Evolutionary conservation across 2,329 filamentous ascomycete genomes (phyloP).

Genomic region (Ramularia collo-cygni): DNA sequence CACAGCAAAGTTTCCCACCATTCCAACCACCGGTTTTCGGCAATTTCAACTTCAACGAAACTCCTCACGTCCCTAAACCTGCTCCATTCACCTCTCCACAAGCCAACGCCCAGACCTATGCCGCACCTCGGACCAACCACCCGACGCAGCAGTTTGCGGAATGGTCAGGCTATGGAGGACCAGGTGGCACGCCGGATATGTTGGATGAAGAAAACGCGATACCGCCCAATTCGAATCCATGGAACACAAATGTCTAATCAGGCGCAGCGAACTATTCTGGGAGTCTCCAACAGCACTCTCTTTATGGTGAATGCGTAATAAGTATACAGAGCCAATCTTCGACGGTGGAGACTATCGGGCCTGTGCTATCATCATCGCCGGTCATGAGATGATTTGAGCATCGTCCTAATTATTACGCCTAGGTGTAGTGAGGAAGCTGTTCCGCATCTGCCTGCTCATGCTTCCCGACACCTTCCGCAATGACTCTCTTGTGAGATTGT

Average conservation of each 20-base stretch:
- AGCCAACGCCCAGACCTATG: conserved; percentile 11
- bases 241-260: conserved; percentile 15
- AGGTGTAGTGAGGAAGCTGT: too few species aligned
- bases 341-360: too few species aligned
- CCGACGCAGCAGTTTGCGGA: conserved; percentile 25
- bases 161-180: conserved; percentile 25
- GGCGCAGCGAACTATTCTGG: too few species aligned
- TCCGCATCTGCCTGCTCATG: too few species aligned
- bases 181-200: conserved; percentile 17
- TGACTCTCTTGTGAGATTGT: conserved; percentile 9
- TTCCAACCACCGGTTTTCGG: conserved; percentile 16
- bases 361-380: too few species aligned
- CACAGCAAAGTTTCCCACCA: conserved; percentile 13
- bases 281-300: too few species aligned
- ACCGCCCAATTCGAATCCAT: conserved; percentile 22
- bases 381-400: too few species aligned
- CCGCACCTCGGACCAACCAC: conserved; percentile 10
- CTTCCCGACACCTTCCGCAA: not conserved
- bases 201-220: conserved; percentile 29
- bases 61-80: not conserved
- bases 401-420: too few species aligned
- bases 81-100: not conserved
- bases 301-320: too few species aligned
- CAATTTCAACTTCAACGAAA: conserved; percentile 3
- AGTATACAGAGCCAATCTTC: too few species aligned